Evolutionary conservation across 2,329 filamentous ascomycete species (phyloP), one percentile per base, ranked within the genome.

Genomic region (Penicillium crustosum): DNA sequence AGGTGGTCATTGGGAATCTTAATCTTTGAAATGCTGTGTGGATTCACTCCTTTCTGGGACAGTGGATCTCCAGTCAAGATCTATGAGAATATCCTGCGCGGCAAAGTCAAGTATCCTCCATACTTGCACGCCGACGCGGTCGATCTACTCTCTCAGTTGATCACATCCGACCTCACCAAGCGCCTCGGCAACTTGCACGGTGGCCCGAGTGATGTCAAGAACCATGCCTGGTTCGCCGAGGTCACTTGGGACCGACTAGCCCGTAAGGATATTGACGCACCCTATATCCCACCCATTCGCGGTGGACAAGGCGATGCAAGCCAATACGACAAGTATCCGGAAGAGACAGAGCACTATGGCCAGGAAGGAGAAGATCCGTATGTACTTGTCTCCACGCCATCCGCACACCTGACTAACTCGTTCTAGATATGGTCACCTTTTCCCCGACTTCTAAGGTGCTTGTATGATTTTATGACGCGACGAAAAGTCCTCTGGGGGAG

Each of bases 1-100:
- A 97, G 93, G 93, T 99, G 94, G 94, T 97, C 93, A 53, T 83
- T 99, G 58, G 94, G 94, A 45, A 97, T 99, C 73, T 81, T 99
- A 67, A 97, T 99, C 75, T 99, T 97, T 76, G 94, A 99, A 82
- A 99, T 99, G 94, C 85, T 99, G 38, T 97, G 94, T 73, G 94
- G 94, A 29, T 99, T 97, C 78, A 99, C 94, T 6, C 94, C 94
- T 6, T 99, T 99, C 81, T 99, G 94, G 93, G 94, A 99, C 75
- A 91, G 90, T 68, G 94, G 93, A 55, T 96, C 91, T 44, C 93
- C 94, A 3, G 96, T 99, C 86, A 97, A 96, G 79, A 99, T 99
- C 71, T 99, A 99, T 79, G 94, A 99, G 80, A 99, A 99, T 75
- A 99, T 99, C 70, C 85, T 99, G 63, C 93, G 92, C 71, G 94